These are phyloP conservation scores for Yarrowia deformans DNA, from an alignment of 805 yeast genomes.

Conservation along the genomic window DNA sequence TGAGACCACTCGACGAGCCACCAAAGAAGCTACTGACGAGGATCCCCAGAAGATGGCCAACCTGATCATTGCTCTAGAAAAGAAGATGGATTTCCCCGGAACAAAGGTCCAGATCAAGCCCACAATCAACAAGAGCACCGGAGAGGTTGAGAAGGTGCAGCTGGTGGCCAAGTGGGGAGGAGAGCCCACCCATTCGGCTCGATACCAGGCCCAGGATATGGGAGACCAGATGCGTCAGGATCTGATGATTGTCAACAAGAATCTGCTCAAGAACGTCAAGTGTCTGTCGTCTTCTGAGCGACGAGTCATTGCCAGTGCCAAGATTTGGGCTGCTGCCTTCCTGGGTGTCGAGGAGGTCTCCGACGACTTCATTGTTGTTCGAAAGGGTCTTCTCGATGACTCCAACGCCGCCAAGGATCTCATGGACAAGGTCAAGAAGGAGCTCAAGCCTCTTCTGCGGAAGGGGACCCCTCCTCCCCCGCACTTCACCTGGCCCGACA, in stretches of 20 bases:
- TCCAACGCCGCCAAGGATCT: constrained; percentile 97
- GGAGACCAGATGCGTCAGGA: constrained; percentile 97
- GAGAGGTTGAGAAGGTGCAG: constrained; percentile 90
- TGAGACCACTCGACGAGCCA: constrained; percentile 82
- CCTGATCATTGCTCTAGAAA: constrained; percentile 81
- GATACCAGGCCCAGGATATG: constrained; percentile 90
- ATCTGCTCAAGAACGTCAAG: constrained; percentile 82
- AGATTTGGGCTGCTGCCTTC: constrained; percentile 79
- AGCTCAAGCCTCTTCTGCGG: constrained; percentile 89
- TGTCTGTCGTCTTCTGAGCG: constrained; percentile 93
- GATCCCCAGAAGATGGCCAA: constrained; percentile 79
- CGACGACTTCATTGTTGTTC: constrained; percentile 77
- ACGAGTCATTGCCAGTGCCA: constrained; percentile 92
- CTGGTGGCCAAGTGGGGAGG: constrained; percentile 99
- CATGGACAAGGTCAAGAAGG: constrained; percentile 97
- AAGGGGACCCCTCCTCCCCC: constrained; percentile 97
- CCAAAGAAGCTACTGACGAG: constrained; percentile 70
- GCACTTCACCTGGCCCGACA: constrained; percentile 98
- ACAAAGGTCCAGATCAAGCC: constrained; percentile 97
- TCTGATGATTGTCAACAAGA: constrained; percentile 81
- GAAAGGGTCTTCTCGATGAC: constrained; percentile 93
- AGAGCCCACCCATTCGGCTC: constrained; percentile 97
- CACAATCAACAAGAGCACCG: constrained; percentile 63
- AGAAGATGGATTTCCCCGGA: constrained; percentile 90
- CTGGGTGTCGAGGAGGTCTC: constrained; percentile 74